A percentile compares a stretch with the other conserved stretches of the same genome.
Conservation (phyloP, 805 yeast species). For the Candida coquimbonensis region DNA sequence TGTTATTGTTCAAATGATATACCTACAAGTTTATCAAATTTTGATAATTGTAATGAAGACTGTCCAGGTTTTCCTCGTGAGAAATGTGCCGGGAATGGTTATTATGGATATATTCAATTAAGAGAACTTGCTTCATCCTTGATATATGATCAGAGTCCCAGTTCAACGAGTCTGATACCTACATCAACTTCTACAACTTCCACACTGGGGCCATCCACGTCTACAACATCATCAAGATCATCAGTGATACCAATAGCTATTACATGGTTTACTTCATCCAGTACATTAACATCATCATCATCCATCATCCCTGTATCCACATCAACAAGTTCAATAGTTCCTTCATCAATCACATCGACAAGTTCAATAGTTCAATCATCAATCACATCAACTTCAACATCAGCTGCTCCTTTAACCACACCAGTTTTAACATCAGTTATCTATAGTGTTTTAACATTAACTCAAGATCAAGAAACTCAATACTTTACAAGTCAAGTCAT, state of each 20-base stretch:
- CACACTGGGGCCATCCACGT: conserved; percentile 5
- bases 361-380: conserved; percentile 6
- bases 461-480: conserved; percentile 5
- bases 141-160: not conserved
- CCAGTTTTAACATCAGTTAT: conserved; percentile 6
- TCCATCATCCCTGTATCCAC: conserved; percentile 6
- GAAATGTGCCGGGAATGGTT: conserved; percentile 33
- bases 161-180: conserved; percentile 9
- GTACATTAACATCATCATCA: conserved; percentile 6
- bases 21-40: conserved; percentile 26
- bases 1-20: conserved; percentile 40
- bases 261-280: conserved; percentile 10
- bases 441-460: conserved; percentile 4
- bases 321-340: not conserved
- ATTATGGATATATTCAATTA: conserved; percentile 34
- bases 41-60: conserved; percentile 24
- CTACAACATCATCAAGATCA: conserved; percentile 18
- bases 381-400: conserved; percentile 4
- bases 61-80: conserved; percentile 38
- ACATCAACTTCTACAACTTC: conserved; percentile 16
- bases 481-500: conserved; percentile 6
- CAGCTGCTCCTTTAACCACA: conserved; percentile 4
- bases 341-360: not conserved
- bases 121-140: conserved; percentile 5
- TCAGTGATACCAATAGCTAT: conserved; percentile 12